A percentile compares a stretch with the other conserved stretches of the same genome.
phyloP scores from a whole-genome alignment of 306 rosid genomes.

The apple (Malus domestica) region ASM211411v1 NC_041793.1:47540501-47541000 shows the following conservation, averaged over 20 bases:
- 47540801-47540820: constrained; percentile 85
- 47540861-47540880: constrained; percentile 61
- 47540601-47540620: not conserved
- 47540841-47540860: constrained; percentile 94
- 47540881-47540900: constrained; percentile 98
- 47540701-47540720: constrained; percentile 80
- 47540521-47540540: not conserved
- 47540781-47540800: constrained; percentile 55
- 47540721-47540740: constrained; percentile 32
- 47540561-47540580: not conserved
- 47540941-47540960: not conserved
- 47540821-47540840: constrained; percentile 94
- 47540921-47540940: not conserved
- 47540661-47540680: constrained; percentile 64
- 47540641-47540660: constrained; percentile 74
- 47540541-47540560: not conserved
- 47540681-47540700: constrained; percentile 55
- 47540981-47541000: constrained; percentile 96
- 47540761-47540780: not conserved
- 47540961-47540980: constrained; percentile 51
- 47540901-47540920: constrained; percentile 13
- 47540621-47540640: constrained; percentile 10
- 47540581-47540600: not conserved
- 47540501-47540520: not conserved
- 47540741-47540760: constrained; percentile 13